Conservation (phyloP, 345 rosid genomes). For the Capsella bursapastoris region DNA sequence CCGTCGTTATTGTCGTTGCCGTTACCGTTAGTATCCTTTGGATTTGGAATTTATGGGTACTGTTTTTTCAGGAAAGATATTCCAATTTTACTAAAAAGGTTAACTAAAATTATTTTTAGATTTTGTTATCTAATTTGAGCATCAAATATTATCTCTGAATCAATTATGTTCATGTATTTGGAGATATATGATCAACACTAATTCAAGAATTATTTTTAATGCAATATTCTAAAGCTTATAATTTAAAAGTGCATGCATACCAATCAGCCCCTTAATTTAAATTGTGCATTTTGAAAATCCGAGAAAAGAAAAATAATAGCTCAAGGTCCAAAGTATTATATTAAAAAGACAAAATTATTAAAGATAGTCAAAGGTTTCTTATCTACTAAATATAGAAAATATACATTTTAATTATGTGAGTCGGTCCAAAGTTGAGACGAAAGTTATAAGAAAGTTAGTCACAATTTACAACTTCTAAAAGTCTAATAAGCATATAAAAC, state of each 20-base stretch:
- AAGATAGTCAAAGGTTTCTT: background rate
- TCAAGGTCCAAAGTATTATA: no score
- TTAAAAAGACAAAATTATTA: background rate
- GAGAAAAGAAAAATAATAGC: background rate
- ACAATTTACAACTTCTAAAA: background rate
- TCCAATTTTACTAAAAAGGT: constrained; percentile 45
- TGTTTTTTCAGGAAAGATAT: constrained; percentile 52
- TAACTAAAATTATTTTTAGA: background rate
- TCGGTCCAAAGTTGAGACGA: background rate
- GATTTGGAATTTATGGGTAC: constrained; percentile 76
- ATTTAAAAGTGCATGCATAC: no score
- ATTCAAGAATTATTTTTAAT: no score
- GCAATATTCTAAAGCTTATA: no score
- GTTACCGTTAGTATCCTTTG: constrained; percentile 75
- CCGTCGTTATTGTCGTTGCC: constrained; percentile 61
- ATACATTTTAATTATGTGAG: no score
- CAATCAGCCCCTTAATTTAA: background rate
- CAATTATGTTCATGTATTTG: constrained; percentile 3
- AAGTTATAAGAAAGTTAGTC: background rate
- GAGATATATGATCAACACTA: background rate
- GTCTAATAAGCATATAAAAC: background rate
- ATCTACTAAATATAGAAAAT: no score
- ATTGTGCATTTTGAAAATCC: background rate
- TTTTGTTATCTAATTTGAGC: constrained; percentile 7
- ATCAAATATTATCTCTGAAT: background rate